These are phyloP conservation scores for Jimgerdemannia lactiflua DNA, from an alignment of 192 early-diverging fungal genomes.

Conservation along the genomic window DNA sequence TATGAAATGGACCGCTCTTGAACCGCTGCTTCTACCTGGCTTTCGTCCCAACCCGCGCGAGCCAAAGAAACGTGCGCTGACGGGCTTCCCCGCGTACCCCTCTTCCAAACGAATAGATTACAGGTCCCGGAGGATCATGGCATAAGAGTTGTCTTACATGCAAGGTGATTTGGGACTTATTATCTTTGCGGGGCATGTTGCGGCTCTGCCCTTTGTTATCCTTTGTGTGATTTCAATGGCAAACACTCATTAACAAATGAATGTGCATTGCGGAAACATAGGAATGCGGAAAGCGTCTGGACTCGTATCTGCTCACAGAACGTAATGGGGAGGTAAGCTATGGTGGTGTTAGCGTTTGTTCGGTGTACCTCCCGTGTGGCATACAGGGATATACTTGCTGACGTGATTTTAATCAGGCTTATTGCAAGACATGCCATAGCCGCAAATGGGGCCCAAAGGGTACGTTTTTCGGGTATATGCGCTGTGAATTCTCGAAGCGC, in stretches of 20 bases:
- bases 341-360: not conserved
- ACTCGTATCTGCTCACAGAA: constrained; percentile 49
- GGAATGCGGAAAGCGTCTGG: constrained; percentile 55
- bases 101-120: not conserved
- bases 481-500: not conserved
- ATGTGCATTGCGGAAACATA: not conserved
- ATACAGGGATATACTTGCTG: no score
- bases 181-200: not conserved
- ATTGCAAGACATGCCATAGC: constrained; percentile 53
- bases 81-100: not conserved
- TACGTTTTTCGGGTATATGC: constrained; percentile 23
- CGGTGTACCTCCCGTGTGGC: no score
- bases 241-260: not conserved
- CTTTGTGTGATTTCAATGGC: not conserved
- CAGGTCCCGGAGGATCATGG: not conserved
- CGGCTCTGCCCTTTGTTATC: not conserved
- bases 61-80: not conserved
- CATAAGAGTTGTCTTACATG: not conserved
- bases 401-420: constrained; percentile 33
- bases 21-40: not conserved
- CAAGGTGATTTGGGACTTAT: not conserved
- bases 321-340: constrained; percentile 47
- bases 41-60: not conserved
- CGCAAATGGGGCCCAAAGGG: constrained; percentile 58
- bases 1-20: not conserved